These are phyloP conservation scores for Juglanconis oblonga DNA, from an alignment of 2,329 filamentous ascomycete species.

Conservation along the genomic window DNA sequence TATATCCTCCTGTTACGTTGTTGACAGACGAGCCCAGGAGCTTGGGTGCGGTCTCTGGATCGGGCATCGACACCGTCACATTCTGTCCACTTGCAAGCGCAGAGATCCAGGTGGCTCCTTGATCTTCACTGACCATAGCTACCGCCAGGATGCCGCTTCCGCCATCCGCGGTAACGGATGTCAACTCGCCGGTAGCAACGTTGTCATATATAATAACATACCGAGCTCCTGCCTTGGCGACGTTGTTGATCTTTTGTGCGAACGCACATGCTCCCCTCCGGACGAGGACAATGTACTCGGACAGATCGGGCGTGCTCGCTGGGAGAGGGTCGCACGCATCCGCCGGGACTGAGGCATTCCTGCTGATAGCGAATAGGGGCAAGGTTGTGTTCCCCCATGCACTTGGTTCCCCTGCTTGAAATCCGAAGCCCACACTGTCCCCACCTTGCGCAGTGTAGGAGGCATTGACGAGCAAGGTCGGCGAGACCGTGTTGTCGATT, in stretches of 20 bases:
- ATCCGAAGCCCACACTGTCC: slow-evolving; percentile 37
- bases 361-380: slow-evolving; percentile 47
- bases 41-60: slow-evolving; percentile 33
- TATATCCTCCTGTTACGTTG: slow-evolving; percentile 43
- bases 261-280: slow-evolving; percentile 58
- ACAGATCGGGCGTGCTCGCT: slow-evolving; percentile 53
- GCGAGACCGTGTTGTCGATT: slow-evolving; percentile 44
- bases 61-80: slow-evolving; percentile 42
- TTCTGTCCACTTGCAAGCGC: slow-evolving; percentile 40
- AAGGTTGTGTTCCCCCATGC: slow-evolving; percentile 45
- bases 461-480: slow-evolving; percentile 40
- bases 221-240: slow-evolving; percentile 52
- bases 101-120: slow-evolving; percentile 43
- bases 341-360: slow-evolving; percentile 44
- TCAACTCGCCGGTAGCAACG: slow-evolving; percentile 28
- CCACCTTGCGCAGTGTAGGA: slow-evolving; percentile 38
- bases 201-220: slow-evolving; percentile 64
- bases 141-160: slow-evolving; percentile 33
- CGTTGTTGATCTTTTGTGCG: slow-evolving; percentile 50
- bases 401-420: slow-evolving; percentile 37
- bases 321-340: slow-evolving; percentile 53
- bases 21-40: slow-evolving; percentile 37
- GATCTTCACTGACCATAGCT: slow-evolving; percentile 39
- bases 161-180: slow-evolving; percentile 29
- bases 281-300: slow-evolving; percentile 56